Evolutionary conservation across 2,329 filamentous ascomycete genomes (phyloP), one percentile per base, ranked within the genome.

Genomic region (Alternaria sp.): DNA sequence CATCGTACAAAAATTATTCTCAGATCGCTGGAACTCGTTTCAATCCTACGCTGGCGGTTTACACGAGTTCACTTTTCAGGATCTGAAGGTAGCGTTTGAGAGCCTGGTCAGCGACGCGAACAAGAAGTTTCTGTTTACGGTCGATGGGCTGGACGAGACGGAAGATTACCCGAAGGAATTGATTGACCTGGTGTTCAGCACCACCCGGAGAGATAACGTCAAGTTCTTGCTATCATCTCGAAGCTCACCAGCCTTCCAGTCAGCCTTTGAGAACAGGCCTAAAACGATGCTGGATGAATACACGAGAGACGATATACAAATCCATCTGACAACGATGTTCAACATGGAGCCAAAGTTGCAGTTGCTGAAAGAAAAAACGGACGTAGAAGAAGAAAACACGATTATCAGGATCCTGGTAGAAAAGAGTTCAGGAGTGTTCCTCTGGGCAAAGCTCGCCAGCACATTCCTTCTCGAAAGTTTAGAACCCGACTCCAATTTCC

Each of bases 191-290:
- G 39, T 69, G 10, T 13, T 69, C 14, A 59, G 51, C 13, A 55
- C 66, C 5, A 54, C 67, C 3, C 65, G 66, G 26, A 72, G 63
- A 11, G 62, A 71, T 0, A 70, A 75, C 37, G 68, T 77, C 61
- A 77, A 77, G 44, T 60, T 75, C 5, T 65, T 70, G n/a, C 63
- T 70, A 2, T 76, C 74, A 11, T 72, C 72, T 44, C 67, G 72
- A 7, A 56, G 63, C 3, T 66, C 66, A 1, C 60, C 65, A 13
- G 58, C 58, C 0, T 70, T 69, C 39, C 61, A 70, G 23, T 55
- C 61, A 29, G 67, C 67, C 4, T 74, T 74, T 29, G 60, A 70
- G 17, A 63, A 62, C 7, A 56, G 62, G 17, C 67, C 72, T 9
- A 62, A 54, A 36, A 56, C 73, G 4, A 58, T 68, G 40, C 50